Conservation (phyloP, 352 stramenopile species). For the Phytophthora uliginosa region DNA sequence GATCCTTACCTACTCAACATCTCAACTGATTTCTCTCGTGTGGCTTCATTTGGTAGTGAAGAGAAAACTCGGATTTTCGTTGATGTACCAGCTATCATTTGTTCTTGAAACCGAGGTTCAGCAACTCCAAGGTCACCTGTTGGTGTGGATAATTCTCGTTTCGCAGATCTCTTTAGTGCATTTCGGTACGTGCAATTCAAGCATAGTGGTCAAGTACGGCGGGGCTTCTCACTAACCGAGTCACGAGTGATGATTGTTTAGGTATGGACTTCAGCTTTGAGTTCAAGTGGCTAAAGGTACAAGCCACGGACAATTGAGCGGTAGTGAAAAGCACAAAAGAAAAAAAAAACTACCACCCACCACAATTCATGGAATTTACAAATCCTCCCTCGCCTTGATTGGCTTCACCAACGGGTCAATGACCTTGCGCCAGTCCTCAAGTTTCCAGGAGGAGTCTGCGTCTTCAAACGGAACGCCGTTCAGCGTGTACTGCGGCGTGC, state of each 20-base stretch:
- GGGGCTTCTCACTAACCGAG: not conserved
- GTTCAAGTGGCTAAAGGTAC: constrained; percentile 8
- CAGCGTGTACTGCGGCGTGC: constrained; percentile 82
- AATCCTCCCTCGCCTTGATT: constrained; percentile 15
- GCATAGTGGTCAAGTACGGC: not conserved
- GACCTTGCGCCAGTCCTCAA: constrained; percentile 71
- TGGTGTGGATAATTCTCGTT: constrained; percentile 2
- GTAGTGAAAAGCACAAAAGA: not conserved
- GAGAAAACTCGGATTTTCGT: constrained; percentile 6
- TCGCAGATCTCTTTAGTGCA: constrained; percentile 4
- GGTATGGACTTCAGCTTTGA: constrained; percentile 23
- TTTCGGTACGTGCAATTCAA: not conserved
- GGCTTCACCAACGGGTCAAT: constrained; percentile 43
- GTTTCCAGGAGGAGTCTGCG: constrained; percentile 66
- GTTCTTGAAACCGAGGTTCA: not conserved
- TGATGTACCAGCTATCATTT: constrained; percentile 7
- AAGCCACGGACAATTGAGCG: no score
- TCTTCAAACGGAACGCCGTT: constrained; percentile 72
- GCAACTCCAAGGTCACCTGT: constrained; percentile 5
- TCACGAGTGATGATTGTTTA: not conserved
- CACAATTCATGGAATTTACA: not conserved
- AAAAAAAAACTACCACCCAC: not conserved
- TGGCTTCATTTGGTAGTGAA: constrained; percentile 5
- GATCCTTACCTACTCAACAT: not conserved
- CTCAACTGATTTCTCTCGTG: not conserved